A percentile compares a stretch with the other conserved stretches of the same genome.
These are phyloP conservation scores for Skeletonema costatum DNA, from an alignment of 108 stramenopile species.

Conservation along the genomic window DNA sequence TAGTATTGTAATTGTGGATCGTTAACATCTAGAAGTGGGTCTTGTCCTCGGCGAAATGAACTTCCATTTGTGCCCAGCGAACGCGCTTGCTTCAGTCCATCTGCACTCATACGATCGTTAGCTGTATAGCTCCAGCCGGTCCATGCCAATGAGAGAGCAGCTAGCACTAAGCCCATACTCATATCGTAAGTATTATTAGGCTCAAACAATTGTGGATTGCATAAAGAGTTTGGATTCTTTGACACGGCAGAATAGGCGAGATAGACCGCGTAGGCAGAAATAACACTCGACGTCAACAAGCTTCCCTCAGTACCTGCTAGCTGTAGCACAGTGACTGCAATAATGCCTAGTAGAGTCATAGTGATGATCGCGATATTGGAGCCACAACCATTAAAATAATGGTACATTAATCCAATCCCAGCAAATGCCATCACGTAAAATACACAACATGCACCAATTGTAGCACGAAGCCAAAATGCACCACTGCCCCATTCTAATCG, in stretches of 20 bases:
- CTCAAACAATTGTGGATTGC: conserved; percentile 83
- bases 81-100: conserved; percentile 51
- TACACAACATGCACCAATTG: conserved; percentile 61
- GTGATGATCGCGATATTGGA: conserved; percentile 82
- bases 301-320: conserved; percentile 80
- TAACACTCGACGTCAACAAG: conserved; percentile 83
- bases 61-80: conserved; percentile 9
- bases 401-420: conserved; percentile 80
- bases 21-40: conserved; percentile 64
- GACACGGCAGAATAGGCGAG: conserved; percentile 86
- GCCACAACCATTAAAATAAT: conserved; percentile 75
- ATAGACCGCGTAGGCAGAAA: conserved; percentile 84
- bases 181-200: conserved; percentile 76
- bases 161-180: conserved; percentile 74
- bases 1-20: conserved; percentile 71
- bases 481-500: conserved; percentile 73
- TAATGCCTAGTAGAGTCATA: conserved; percentile 76
- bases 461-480: conserved; percentile 67
- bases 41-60: conserved; percentile 39
- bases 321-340: conserved; percentile 71
- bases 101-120: conserved; percentile 49
- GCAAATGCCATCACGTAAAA: conserved; percentile 61
- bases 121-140: conserved; percentile 72
- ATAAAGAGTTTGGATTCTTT: conserved; percentile 73
- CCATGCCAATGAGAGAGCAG: conserved; percentile 85